Percentiles rank a stretch among this genome's conserved stretches.
phyloP scores from a whole-genome alignment of 2,329 filamentous ascomycete species.

The Diaporthe aspalathi region DNA sequence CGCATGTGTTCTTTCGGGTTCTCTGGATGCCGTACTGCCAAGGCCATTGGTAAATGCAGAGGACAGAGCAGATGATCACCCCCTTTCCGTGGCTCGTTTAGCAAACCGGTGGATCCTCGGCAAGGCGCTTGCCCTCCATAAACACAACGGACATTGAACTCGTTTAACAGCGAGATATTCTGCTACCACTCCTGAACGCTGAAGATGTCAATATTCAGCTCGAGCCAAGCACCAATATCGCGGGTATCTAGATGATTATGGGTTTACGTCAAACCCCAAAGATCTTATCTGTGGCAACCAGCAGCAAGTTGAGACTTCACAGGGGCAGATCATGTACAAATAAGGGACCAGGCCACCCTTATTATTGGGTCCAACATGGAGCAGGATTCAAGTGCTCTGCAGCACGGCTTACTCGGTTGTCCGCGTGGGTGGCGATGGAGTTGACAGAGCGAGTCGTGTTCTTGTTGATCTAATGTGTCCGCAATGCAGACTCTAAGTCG shows the following conservation, averaged over 20 bases:
- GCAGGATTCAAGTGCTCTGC: not conserved
- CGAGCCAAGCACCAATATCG: not conserved
- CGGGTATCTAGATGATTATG: not conserved
- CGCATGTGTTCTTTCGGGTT: too few species aligned
- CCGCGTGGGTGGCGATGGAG: not conserved
- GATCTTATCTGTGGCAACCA: not conserved
- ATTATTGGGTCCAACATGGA: constrained; percentile 6
- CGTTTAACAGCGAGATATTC: constrained; percentile 11
- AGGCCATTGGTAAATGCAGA: not conserved
- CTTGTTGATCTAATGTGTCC: not conserved
- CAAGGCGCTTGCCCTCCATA: not conserved
- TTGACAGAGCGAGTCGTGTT: constrained; percentile 3
- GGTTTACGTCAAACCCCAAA: not conserved
- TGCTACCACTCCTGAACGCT: not conserved
- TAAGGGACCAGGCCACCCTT: not conserved
- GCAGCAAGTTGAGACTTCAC: not conserved
- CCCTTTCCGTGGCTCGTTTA: not conserved
- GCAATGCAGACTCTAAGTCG: not conserved
- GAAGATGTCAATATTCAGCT: not conserved
- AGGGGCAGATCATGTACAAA: not conserved
- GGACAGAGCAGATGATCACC: not conserved
- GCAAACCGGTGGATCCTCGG: not conserved
- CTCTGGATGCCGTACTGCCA: not conserved
- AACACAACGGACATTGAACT: not conserved
- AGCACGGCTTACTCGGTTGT: not conserved